These are phyloP conservation scores for Naganishia cerealis DNA, from an alignment of 1,284 basidiomycete genomes.

Conservation along the genomic window DNA sequence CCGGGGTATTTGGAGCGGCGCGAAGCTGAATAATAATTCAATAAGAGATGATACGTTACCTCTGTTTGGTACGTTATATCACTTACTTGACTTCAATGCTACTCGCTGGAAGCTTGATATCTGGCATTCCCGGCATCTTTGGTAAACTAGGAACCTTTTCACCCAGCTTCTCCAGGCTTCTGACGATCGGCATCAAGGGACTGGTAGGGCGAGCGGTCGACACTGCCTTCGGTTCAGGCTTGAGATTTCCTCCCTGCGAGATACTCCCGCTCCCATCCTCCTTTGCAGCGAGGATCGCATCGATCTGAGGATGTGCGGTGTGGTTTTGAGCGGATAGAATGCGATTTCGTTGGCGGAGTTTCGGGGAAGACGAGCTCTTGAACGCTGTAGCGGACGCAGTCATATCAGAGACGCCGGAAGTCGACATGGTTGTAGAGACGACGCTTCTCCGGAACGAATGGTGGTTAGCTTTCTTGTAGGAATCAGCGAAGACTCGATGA, in stretches of 20 bases:
- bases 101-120: slow-evolving; percentile 36
- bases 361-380: not conserved
- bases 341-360: slow-evolving; percentile 20
- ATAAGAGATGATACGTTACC: not conserved
- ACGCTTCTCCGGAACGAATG: not conserved
- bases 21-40: slow-evolving; percentile 43
- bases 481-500: not conserved
- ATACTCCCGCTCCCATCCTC: not conserved
- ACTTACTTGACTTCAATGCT: slow-evolving; percentile 41
- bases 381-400: not conserved
- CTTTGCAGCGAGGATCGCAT: slow-evolving; percentile 6
- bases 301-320: slow-evolving; percentile 10
- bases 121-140: slow-evolving; percentile 38
- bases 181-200: slow-evolving; percentile 19
- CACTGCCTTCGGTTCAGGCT: slow-evolving; percentile 1
- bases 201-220: slow-evolving; percentile 4
- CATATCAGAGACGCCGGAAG: not conserved
- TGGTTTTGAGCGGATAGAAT: slow-evolving; percentile 10
- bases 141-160: slow-evolving; percentile 27
- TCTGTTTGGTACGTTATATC: not conserved
- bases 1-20: slow-evolving; percentile 52
- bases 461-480: not conserved
- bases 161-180: slow-evolving; percentile 18
- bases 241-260: not conserved
- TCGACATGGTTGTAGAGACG: not conserved